Percentiles rank a stretch among this genome's conserved stretches.
These are phyloP conservation scores for Auricularia sp. DNA, from an alignment of 768 basidiomycete species.

Conservation along the genomic window DNA sequence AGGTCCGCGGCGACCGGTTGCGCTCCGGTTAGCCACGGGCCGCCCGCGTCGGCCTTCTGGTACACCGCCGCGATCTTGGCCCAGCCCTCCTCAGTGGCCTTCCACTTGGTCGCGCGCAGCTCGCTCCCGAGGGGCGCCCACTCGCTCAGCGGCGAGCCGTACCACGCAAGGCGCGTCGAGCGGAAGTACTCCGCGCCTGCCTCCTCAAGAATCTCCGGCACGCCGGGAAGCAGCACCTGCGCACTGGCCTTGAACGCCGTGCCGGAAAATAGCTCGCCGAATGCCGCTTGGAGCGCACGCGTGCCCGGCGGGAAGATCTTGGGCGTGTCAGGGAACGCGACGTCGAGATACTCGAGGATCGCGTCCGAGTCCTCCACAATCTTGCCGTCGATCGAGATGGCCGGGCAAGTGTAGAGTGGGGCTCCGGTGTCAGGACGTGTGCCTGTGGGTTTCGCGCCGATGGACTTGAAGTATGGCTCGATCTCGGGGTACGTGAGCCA, in stretches of 20 bases:
- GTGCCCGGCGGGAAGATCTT: neutral
- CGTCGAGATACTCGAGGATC: neutral
- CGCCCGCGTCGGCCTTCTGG: neutral
- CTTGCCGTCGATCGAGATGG: neutral
- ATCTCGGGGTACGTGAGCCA: neutral
- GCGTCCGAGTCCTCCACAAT: neutral
- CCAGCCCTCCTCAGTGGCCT: neutral
- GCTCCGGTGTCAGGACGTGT: neutral
- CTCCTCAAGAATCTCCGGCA: neutral
- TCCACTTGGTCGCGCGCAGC: neutral
- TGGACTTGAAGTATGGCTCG: neutral
- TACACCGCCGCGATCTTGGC: neutral
- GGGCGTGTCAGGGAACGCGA: neutral
- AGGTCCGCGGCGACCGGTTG: neutral
- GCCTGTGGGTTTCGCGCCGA: neutral
- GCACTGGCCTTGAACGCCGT: neutral
- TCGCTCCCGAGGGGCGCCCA: neutral
- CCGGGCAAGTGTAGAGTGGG: neutral
- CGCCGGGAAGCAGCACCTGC: neutral
- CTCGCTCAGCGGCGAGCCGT: neutral
- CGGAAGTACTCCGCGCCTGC: neutral
- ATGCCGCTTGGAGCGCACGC: neutral
- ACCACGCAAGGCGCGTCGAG: neutral
- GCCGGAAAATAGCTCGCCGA: neutral
- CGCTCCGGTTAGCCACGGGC: neutral